Conservation (phyloP, 2,329 filamentous ascomycete species). For the Diplodia seriata region DNA sequence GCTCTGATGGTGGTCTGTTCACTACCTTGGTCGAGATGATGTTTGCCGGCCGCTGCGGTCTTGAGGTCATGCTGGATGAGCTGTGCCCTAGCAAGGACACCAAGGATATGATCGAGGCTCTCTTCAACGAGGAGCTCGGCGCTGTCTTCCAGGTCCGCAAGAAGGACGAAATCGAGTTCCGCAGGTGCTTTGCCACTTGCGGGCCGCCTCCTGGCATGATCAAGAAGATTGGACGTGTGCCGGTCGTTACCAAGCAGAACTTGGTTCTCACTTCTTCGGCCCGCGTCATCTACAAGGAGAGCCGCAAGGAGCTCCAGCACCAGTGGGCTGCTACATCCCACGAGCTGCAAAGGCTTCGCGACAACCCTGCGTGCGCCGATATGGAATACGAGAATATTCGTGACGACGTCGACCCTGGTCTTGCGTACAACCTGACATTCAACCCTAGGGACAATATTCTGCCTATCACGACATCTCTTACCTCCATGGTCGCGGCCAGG, state of each 20-base stretch:
- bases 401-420: conserved; percentile 79
- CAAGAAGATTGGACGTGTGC: conserved; percentile 81
- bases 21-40: conserved; percentile 96
- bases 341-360: conserved; percentile 87
- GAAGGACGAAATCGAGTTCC: conserved; percentile 82
- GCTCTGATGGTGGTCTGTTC: conserved; percentile 90
- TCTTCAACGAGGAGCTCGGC: conserved; percentile 97
- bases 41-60: conserved; percentile 91
- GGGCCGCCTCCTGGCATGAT: conserved; percentile 83
- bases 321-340: conserved; percentile 89
- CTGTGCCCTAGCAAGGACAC: conserved; percentile 67
- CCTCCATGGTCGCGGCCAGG: conserved; percentile 65
- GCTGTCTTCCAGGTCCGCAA: conserved; percentile 95
- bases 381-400: conserved; percentile 77
- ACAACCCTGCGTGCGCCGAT: conserved; percentile 87
- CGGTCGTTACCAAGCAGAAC: conserved; percentile 72
- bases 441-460: conserved; percentile 78
- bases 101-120: conserved; percentile 71
- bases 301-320: conserved; percentile 77
- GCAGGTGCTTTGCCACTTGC: conserved; percentile 87
- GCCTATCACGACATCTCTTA: conserved; percentile 69
- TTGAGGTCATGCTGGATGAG: conserved; percentile 82
- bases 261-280: conserved; percentile 77
- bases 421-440: conserved; percentile 83
- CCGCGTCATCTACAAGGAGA: conserved; percentile 71